A percentile compares a stretch with the other conserved stretches of the same genome.
Conservation (phyloP, 192 early-diverging fungal species). For the Coemansia sp. region DNA sequence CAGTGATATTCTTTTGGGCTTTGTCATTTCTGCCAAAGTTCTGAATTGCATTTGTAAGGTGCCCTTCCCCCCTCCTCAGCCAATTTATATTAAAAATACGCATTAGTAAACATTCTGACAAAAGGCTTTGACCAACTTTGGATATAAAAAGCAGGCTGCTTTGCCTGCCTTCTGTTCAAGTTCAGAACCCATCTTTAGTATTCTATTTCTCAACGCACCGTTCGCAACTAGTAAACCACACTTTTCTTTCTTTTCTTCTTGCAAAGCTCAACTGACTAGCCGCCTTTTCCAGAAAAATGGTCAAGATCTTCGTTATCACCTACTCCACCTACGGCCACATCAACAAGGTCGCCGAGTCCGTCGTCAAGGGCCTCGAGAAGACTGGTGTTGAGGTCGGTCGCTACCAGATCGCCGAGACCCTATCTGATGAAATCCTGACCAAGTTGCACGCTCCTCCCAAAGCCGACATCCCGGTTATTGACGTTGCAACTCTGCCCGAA, state of each 20-base stretch:
- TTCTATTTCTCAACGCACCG: neutral
- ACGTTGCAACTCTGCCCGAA: slow-evolving; percentile 56
- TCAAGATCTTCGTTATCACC: slow-evolving; percentile 65
- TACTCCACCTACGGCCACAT: slow-evolving; percentile 76
- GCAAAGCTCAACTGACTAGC: neutral
- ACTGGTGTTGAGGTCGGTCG: slow-evolving; percentile 54
- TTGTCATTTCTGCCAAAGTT: too few relatives aligned
- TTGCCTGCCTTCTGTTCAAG: neutral
- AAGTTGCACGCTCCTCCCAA: slow-evolving; percentile 69
- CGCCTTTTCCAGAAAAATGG: slow-evolving; percentile 17
- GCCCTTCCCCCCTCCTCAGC: too few relatives aligned
- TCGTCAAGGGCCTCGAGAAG: slow-evolving; percentile 66
- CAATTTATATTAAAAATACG: too few relatives aligned
- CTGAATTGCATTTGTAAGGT: too few relatives aligned
- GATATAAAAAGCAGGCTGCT: neutral
- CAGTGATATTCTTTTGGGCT: too few relatives aligned
- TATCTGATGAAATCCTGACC: slow-evolving; percentile 64
- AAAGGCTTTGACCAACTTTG: neutral
- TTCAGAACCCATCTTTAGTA: neutral
- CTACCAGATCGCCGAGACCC: slow-evolving; percentile 65
- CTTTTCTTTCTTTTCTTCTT: neutral
- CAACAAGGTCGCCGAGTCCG: slow-evolving; percentile 62
- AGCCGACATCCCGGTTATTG: slow-evolving; percentile 59
- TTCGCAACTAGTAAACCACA: neutral
- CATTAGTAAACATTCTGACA: too few relatives aligned